A percentile compares a stretch with the other conserved stretches of the same genome.
phyloP scores from a whole-genome alignment of 148 eudicot species.

The Vaccinium corymbosum region DNA sequence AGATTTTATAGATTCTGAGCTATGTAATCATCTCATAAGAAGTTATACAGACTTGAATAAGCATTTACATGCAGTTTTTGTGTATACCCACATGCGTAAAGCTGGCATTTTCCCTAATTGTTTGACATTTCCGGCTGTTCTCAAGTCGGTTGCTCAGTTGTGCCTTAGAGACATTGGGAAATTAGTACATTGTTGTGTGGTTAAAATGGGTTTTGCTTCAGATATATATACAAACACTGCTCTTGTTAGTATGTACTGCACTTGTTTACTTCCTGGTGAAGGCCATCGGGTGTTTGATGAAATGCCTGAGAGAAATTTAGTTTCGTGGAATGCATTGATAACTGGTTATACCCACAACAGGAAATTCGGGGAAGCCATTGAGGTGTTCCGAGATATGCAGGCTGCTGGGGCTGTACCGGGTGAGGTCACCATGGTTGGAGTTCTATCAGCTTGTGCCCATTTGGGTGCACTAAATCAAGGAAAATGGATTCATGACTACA shows the following conservation, averaged over 20 bases:
- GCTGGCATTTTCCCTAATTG: neutral
- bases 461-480: slow-evolving; percentile 8
- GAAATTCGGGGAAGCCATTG: slow-evolving; percentile 4
- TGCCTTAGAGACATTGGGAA: neutral
- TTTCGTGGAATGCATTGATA: slow-evolving; percentile 12
- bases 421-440: slow-evolving; percentile 12
- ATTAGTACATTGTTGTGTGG: neutral
- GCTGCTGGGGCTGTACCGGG: neutral
- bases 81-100: slow-evolving; percentile 11
- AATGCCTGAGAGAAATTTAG: slow-evolving; percentile 7
- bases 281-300: slow-evolving; percentile 4
- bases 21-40: neutral
- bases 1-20: neutral
- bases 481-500: slow-evolving; percentile 7
- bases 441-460: slow-evolving; percentile 10
- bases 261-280: neutral
- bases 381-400: slow-evolving; percentile 5
- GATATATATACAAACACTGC: neutral
- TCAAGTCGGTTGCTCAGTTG: slow-evolving; percentile 13
- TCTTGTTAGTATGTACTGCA: slow-evolving; percentile 7
- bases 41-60: slow-evolving; percentile 6
- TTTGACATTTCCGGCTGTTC: slow-evolving; percentile 3
- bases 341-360: slow-evolving; percentile 8
- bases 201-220: slow-evolving; percentile 7
- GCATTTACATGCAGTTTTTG: slow-evolving; percentile 1